Evolutionary conservation across 345 rosid species (phyloP).

Genomic region (Salix suchowensis): DNA sequence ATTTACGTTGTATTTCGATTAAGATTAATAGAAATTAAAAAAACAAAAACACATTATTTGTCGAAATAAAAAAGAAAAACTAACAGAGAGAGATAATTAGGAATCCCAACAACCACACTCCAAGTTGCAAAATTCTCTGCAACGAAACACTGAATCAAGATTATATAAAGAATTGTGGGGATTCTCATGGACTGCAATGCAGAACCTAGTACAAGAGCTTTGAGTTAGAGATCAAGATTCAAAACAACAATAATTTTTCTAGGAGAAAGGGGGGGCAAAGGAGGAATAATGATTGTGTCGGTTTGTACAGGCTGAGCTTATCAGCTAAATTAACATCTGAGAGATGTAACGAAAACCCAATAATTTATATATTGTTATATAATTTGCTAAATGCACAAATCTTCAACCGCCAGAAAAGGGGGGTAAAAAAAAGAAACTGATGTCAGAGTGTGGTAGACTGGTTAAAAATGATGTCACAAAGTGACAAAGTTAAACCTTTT

Average conservation of each 20-base stretch:
- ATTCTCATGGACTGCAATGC: neutral
- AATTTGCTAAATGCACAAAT: neutral
- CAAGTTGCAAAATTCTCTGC: neutral
- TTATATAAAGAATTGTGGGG: neutral
- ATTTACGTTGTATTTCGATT: neutral
- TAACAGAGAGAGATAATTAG: neutral
- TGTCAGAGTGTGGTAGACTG: slow-evolving; percentile 26
- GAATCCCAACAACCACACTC: neutral
- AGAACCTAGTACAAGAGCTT: neutral
- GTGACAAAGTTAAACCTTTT: slow-evolving; percentile 44
- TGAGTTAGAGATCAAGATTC: neutral
- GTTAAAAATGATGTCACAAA: slow-evolving; percentile 39
- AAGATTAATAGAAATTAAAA: neutral
- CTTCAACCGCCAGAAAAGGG: slow-evolving; percentile 15
- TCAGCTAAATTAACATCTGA: slow-evolving; percentile 13
- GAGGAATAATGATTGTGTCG: slow-evolving; percentile 17
- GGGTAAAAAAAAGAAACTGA: neutral
- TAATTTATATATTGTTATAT: neutral
- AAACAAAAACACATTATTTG: neutral
- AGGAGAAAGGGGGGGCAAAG: neutral
- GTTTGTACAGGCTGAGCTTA: slow-evolving; percentile 18
- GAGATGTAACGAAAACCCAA: slow-evolving; percentile 12
- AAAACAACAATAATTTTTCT: neutral
- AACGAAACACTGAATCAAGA: neutral
- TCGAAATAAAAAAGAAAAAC: neutral